Evolutionary conservation across 1,284 basidiomycete genomes (phyloP).

Genomic region (Uromyces viciae-fabae): DNA sequence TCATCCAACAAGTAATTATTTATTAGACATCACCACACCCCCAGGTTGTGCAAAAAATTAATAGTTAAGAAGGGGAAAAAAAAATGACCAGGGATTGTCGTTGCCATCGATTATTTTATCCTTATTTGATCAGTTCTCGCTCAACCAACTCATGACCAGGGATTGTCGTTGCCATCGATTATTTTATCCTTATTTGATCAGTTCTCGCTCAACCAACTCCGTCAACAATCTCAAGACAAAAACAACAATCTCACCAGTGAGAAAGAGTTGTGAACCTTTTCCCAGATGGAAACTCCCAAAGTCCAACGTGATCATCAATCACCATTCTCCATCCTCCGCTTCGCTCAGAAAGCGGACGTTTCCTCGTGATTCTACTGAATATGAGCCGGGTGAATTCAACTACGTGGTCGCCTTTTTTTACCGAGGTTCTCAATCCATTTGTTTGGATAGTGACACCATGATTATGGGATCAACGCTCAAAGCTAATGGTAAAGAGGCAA

Average conservation of each 20-base stretch:
- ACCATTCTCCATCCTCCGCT: not conserved
- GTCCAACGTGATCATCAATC: not conserved
- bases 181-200: conserved; percentile 21
- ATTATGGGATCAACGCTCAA: not conserved
- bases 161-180: conserved; percentile 19
- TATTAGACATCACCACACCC: too few species aligned
- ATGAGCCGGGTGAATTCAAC: not conserved
- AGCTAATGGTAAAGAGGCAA: not conserved
- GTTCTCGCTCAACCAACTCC: conserved; percentile 5
- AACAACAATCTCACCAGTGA: conserved; percentile 3
- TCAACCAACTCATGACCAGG: too few species aligned
- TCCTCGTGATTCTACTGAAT: not conserved
- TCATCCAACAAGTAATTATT: too few species aligned
- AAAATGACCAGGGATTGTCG: conserved; percentile 20
- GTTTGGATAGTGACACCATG: not conserved
- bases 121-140: conserved; percentile 19
- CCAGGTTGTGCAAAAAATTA: not conserved
- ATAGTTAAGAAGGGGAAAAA: not conserved
- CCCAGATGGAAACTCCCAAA: not conserved
- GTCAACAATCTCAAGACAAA: conserved; percentile 5
- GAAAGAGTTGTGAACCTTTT: not conserved
- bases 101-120: conserved; percentile 21
- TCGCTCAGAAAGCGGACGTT: not conserved
- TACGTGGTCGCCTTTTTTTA: not conserved
- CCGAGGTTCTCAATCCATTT: not conserved